phyloP scores from a whole-genome alignment of 2,329 filamentous ascomycete genomes.

The Penicillium expansum region DNA sequence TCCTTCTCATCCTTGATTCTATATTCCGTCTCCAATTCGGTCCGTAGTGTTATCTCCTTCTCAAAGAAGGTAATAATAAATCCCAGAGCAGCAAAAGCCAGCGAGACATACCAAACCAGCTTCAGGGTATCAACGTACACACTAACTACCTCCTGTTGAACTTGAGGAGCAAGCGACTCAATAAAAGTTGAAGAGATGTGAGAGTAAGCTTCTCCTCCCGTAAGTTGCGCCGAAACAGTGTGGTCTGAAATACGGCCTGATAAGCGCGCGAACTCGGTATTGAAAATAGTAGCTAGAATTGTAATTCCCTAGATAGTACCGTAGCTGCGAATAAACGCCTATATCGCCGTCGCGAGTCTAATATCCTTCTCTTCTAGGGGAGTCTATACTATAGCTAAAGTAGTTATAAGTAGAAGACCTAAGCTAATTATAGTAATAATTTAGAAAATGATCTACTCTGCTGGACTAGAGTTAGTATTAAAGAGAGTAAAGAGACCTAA shows the following conservation, averaged over 20 bases:
- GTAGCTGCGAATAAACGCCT: constrained; percentile 27
- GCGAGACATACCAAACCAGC: not conserved
- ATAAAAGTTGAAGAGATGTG: not conserved
- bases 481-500: constrained; percentile 28
- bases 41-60: not conserved
- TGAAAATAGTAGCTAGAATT: constrained; percentile 31
- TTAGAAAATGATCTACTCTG: constrained; percentile 25
- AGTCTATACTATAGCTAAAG: constrained; percentile 26
- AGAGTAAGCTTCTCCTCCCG: not conserved
- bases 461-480: constrained; percentile 19
- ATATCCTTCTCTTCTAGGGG: constrained; percentile 22
- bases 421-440: constrained; percentile 21
- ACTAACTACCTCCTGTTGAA: not conserved
- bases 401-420: constrained; percentile 5
- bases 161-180: not conserved
- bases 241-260: not conserved
- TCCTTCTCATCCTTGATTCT: not conserved
- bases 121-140: not conserved
- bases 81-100: not conserved
- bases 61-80: not conserved
- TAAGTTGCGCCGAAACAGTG: not conserved
- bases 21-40: not conserved
- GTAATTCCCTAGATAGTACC: constrained; percentile 30
- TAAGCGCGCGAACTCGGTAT: constrained; percentile 22
- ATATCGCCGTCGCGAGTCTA: constrained; percentile 22